Conservation (phyloP, 805 yeast genomes). For the Kazachstania viticola region DNA sequence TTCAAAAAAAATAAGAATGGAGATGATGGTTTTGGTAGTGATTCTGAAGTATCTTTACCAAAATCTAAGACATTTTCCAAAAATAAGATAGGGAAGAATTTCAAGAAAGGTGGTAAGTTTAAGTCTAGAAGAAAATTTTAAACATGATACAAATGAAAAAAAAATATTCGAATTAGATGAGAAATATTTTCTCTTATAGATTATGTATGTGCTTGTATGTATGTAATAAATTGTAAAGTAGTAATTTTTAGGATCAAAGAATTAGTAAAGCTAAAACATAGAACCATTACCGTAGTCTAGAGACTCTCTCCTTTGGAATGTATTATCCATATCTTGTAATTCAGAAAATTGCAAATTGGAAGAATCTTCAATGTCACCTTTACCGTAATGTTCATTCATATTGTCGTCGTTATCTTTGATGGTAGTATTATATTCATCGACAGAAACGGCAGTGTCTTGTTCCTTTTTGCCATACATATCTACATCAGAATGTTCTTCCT, state of each 20-base stretch:
- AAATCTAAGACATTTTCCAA: constrained; percentile 5
- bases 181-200: no score
- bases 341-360: constrained; percentile 19
- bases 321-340: constrained; percentile 23
- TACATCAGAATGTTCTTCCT: constrained; percentile 1
- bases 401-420: constrained; percentile 4
- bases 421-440: constrained; percentile 3
- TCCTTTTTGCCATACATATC: constrained; percentile 2
- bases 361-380: background rate
- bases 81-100: constrained; percentile 19
- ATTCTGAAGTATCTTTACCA: constrained; percentile 33
- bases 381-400: background rate
- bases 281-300: constrained; percentile 13
- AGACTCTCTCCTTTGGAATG: constrained; percentile 25
- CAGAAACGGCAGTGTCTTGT: constrained; percentile 1
- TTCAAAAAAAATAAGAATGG: constrained; percentile 51
- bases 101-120: constrained; percentile 17
- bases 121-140: constrained; percentile 21
- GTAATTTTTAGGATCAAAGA: background rate
- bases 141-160: no score
- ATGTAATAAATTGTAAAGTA: background rate
- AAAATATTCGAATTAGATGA: no score
- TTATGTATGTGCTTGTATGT: no score
- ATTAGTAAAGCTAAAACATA: background rate
- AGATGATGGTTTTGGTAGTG: constrained; percentile 41